Evolutionary conservation across 1,139 yeast species (phyloP), one percentile per base, ranked within the genome.

Genomic region (Yamadazyma songkhlaensis): DNA sequence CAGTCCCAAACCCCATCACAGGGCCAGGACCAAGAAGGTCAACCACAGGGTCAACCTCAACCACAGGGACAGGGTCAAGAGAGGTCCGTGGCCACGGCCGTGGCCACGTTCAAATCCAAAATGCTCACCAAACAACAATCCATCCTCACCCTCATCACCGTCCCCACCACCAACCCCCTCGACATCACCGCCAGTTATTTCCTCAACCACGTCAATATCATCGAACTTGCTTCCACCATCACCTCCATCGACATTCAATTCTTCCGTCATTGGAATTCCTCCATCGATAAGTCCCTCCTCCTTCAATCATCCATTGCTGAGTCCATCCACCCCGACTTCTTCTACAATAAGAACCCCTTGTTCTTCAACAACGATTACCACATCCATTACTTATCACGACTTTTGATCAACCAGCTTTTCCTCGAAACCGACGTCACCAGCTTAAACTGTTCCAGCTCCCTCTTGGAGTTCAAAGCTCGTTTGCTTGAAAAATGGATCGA

Each of bases 401-500:
- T 88, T 31, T 63, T 89, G 35, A 64, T 82, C n/a, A 75, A 76
- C 45, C 97, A 89, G 54, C 50, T 90, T 27, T 82, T 89, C 51
- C 57, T 68, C 30, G 82, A 78, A 48, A 56, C 64, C 11, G 32
- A 43, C 42, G 21, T 46, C 10, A 43, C 53, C 7, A 42, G 49
- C 29, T 33, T 41, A n/a, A 46, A 42, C 25, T 33, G 41, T 17
- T 13, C 51, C 3, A 45, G 54, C 9, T 51, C 56, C 4, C 46
- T 54, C 13, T 49, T 69, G 13, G 72, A 67, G 35, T 62, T 66
- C 34, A 76, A 92, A 42, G 95, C 96, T 0, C 63, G 76, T 32
- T 55, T 89, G 9, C 59, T 90, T 32, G 80, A 81, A 38, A 84
- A 81, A 56, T 92, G 97, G 98, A 85, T 90, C 35, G 81, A 82